Percentiles rank a stretch among this genome's conserved stretches.
phyloP scores from a whole-genome alignment of 176 grass and related monocot genomes.

The Carex cristatella region DNA sequence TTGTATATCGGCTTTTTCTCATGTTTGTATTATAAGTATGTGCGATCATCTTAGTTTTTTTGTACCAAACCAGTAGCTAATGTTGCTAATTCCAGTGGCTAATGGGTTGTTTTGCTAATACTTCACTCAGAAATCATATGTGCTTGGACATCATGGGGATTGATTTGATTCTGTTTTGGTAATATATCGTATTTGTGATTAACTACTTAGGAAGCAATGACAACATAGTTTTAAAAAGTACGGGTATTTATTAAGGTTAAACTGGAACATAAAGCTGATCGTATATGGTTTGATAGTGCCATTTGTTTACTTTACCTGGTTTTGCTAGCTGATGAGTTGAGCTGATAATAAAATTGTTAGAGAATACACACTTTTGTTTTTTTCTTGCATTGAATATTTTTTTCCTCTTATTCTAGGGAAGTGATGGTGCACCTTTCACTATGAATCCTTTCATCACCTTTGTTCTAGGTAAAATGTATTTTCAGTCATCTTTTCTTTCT shows the following conservation, averaged over 20 bases:
- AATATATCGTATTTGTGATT: background rate
- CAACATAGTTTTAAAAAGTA: background rate
- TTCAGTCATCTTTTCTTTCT: background rate
- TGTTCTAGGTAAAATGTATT: conserved; percentile 48
- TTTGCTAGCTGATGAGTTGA: background rate
- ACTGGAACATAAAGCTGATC: background rate
- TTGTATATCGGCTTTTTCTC: background rate
- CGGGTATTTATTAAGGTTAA: background rate
- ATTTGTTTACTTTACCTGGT: background rate
- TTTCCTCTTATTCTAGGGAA: conserved; percentile 31
- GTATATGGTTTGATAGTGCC: background rate
- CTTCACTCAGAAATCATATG: background rate
- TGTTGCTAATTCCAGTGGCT: background rate
- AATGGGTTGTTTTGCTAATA: background rate
- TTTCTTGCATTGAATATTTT: background rate
- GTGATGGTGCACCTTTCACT: background rate
- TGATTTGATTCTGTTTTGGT: conserved; percentile 1
- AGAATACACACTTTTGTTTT: background rate
- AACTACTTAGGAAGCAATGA: background rate
- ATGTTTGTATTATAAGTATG: background rate
- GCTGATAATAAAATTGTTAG: background rate
- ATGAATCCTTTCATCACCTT: conserved; percentile 75
- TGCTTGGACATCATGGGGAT: background rate
- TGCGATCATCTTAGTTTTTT: background rate
- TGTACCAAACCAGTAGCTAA: background rate